Conservation (phyloP, 2,329 filamentous ascomycete species). For the Aureobasidium lini region DNA sequence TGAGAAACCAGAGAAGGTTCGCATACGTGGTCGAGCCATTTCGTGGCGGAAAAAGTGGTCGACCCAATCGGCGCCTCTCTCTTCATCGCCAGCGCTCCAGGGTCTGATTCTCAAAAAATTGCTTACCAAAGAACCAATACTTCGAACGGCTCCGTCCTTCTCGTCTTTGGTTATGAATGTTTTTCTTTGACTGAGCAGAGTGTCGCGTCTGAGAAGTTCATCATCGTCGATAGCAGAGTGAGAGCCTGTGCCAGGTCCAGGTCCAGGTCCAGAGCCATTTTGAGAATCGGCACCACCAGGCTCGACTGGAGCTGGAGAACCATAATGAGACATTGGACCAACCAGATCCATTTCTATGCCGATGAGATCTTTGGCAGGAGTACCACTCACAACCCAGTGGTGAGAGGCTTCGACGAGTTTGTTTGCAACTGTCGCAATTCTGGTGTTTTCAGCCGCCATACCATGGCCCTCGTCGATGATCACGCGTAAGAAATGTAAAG, state of each 20-base stretch:
- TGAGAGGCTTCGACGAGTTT: conserved; percentile 54
- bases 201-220: conserved; percentile 15
- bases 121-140: conserved; percentile 54
- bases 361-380: conserved; percentile 75
- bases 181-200: conserved; percentile 34
- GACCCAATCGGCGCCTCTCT: conserved; percentile 62
- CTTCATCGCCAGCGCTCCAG: conserved; percentile 56
- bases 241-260: neutral
- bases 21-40: conserved; percentile 39
- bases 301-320: neutral
- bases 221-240: neutral
- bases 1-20: conserved; percentile 46
- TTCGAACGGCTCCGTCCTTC: conserved; percentile 44
- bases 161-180: conserved; percentile 34
- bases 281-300: neutral
- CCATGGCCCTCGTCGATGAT: conserved; percentile 91
- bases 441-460: conserved; percentile 62
- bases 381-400: conserved; percentile 86
- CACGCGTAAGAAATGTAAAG: conserved; percentile 76
- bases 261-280: neutral
- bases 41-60: conserved; percentile 56
- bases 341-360: conserved; percentile 59
- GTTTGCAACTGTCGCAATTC: conserved; percentile 47
- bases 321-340: conserved; percentile 19
- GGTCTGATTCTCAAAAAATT: conserved; percentile 70